Evolutionary conservation across 768 basidiomycete species (phyloP).

Genomic region (Pisolithus marmoratus): DNA sequence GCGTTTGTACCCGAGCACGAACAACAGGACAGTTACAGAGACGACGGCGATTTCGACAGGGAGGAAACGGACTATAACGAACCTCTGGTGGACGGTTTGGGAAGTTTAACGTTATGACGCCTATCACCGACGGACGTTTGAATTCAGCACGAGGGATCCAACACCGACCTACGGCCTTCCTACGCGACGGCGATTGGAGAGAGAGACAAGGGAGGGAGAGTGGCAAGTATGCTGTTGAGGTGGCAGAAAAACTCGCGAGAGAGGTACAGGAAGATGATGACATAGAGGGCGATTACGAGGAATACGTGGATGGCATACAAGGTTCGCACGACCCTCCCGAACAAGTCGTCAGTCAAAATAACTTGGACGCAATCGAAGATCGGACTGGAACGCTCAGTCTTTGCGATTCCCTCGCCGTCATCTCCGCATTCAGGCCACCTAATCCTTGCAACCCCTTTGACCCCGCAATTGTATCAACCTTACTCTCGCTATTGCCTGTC

Average conservation of each 20-base stretch:
- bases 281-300: constrained; percentile 17
- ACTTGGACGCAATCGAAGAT: constrained; percentile 42
- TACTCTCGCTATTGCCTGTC: constrained; percentile 59
- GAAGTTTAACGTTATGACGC: constrained; percentile 90
- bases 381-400: constrained; percentile 61
- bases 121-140: constrained; percentile 90
- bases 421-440: constrained; percentile 62
- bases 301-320: background rate
- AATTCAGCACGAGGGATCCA: constrained; percentile 60
- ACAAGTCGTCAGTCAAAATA: constrained; percentile 11
- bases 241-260: constrained; percentile 54
- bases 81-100: constrained; percentile 72
- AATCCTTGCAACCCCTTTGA: constrained; percentile 91
- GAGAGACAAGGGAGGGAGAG: constrained; percentile 27
- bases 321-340: background rate
- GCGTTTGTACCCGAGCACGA: constrained; percentile 10
- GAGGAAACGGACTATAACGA: constrained; percentile 26
- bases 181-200: background rate
- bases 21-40: constrained; percentile 22
- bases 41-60: constrained; percentile 20
- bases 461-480: constrained; percentile 49
- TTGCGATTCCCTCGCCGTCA: constrained; percentile 54
- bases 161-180: constrained; percentile 36
- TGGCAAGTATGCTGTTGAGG: constrained; percentile 41
- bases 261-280: constrained; percentile 30